Conservation (phyloP, 1,284 basidiomycete species). For the Rhodotorula mucilaginosa region DNA sequence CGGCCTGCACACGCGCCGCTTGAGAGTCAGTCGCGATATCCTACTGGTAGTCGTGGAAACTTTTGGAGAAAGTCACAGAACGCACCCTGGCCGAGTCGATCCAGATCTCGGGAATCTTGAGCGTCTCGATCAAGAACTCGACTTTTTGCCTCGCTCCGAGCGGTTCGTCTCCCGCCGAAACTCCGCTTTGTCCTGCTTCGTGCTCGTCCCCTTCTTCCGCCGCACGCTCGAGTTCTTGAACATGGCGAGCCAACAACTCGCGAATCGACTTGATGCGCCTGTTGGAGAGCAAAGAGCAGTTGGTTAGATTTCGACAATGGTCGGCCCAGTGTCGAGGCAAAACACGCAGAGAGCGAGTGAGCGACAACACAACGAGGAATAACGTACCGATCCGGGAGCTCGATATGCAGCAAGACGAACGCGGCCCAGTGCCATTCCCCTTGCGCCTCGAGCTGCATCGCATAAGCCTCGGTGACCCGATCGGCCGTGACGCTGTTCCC, state of each 20-base stretch:
- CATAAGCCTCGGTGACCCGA: slow-evolving; percentile 76
- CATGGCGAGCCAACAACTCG: slow-evolving; percentile 73
- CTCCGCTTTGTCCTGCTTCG: slow-evolving; percentile 57
- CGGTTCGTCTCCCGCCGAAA: too few relatives aligned
- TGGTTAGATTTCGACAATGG: not conserved
- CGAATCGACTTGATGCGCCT: slow-evolving; percentile 77
- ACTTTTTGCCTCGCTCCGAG: slow-evolving; percentile 45
- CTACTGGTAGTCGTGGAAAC: too few relatives aligned
- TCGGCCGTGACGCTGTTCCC: slow-evolving; percentile 82
- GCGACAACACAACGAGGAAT: not conserved
- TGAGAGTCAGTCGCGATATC: too few relatives aligned
- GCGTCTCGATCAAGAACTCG: slow-evolving; percentile 68
- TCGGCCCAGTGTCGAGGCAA: not conserved
- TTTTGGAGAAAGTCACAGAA: not conserved
- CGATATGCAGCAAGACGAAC: slow-evolving; percentile 86
- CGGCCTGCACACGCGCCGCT: slow-evolving; percentile 56
- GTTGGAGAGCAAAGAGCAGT: too few relatives aligned
- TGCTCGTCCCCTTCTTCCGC: not conserved
- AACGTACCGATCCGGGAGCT: slow-evolving; percentile 69
- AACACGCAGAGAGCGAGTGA: not conserved
- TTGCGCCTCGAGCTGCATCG: slow-evolving; percentile 75
- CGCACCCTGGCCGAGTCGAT: slow-evolving; percentile 78
- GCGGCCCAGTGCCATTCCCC: slow-evolving; percentile 81
- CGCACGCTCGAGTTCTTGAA: slow-evolving; percentile 57
- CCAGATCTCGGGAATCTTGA: slow-evolving; percentile 81